Percentiles rank a stretch among this genome's conserved stretches.
Evolutionary conservation across 805 yeast species (phyloP).

Genomic region (Lipomyces mesembrius): DNA sequence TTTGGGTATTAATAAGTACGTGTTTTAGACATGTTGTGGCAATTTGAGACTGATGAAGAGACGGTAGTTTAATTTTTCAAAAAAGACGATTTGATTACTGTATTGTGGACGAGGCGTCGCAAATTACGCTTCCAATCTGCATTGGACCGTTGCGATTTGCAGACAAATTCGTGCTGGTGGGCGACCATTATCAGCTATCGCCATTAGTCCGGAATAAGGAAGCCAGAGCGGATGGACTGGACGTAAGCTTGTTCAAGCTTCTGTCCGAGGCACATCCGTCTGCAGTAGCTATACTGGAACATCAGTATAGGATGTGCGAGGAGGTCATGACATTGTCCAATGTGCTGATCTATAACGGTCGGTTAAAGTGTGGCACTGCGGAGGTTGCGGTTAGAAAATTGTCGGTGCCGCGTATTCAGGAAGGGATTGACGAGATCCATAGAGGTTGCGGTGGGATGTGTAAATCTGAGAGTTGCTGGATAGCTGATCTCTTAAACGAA

Average conservation of each 20-base stretch:
- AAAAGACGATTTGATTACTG: constrained; percentile 80
- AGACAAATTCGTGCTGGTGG: constrained; percentile 86
- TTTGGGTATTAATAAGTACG: constrained; percentile 64
- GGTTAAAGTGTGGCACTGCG: constrained; percentile 74
- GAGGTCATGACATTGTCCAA: constrained; percentile 88
- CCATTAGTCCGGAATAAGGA: constrained; percentile 76
- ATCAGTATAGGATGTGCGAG: constrained; percentile 90
- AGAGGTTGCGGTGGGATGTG: constrained; percentile 4
- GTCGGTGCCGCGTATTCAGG: constrained; percentile 51
- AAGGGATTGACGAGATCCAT: constrained; percentile 11
- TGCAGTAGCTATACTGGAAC: constrained; percentile 73
- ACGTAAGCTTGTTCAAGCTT: constrained; percentile 73
- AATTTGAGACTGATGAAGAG: neutral
- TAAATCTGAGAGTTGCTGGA: constrained; percentile 52
- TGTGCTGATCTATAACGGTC: constrained; percentile 72
- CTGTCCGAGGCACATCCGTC: constrained; percentile 75
- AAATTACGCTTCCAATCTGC: constrained; percentile 87
- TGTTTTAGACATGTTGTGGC: neutral
- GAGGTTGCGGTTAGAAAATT: constrained; percentile 65
- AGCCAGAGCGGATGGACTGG: constrained; percentile 69
- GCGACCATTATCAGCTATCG: constrained; percentile 92
- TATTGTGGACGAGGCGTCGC: constrained; percentile 96
- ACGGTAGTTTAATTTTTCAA: constrained; percentile 54
- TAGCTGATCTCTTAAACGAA: constrained; percentile 59
- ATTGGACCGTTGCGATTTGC: constrained; percentile 83